phyloP scores from a whole-genome alignment of 129 eudicot species.

The Centella asiatica region DNA sequence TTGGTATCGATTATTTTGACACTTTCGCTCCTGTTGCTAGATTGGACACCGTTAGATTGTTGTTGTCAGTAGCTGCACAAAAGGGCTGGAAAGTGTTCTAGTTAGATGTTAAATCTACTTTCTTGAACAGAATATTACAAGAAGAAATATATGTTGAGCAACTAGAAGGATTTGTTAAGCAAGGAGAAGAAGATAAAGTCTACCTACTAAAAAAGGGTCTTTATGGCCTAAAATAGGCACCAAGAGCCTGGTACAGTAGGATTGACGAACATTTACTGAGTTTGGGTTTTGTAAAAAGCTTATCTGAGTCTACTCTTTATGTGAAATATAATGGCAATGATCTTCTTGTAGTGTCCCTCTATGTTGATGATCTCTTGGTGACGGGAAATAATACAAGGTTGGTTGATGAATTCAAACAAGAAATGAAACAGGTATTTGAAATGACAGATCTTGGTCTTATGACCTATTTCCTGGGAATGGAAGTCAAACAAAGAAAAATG shows the following conservation, averaged over 20 bases:
- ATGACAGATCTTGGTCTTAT: no score
- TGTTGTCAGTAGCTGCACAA: slow-evolving; percentile 2
- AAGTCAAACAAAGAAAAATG: no score
- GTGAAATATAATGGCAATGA: no score
- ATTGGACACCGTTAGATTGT: slow-evolving; percentile 2
- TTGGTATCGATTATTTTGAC: neutral
- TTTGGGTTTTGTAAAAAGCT: neutral
- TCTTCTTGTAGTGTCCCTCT: no score
- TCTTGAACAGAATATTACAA: neutral
- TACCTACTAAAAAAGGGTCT: neutral
- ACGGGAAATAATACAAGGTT: no score
- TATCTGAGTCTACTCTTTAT: neutral
- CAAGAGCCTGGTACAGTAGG: neutral
- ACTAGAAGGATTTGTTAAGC: neutral
- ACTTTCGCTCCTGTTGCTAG: slow-evolving; percentile 11
- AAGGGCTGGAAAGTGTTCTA: slow-evolving; percentile 1
- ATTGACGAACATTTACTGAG: neutral
- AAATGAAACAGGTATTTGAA: no score
- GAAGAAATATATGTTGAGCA: neutral
- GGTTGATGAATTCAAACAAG: no score
- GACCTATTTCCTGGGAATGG: no score
- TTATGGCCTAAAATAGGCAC: neutral
- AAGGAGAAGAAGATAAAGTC: neutral
- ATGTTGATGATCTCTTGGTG: no score
- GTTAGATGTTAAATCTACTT: neutral